Conservation (phyloP, 2,329 filamentous ascomycete species). For the Diaporthe destruens region DNA sequence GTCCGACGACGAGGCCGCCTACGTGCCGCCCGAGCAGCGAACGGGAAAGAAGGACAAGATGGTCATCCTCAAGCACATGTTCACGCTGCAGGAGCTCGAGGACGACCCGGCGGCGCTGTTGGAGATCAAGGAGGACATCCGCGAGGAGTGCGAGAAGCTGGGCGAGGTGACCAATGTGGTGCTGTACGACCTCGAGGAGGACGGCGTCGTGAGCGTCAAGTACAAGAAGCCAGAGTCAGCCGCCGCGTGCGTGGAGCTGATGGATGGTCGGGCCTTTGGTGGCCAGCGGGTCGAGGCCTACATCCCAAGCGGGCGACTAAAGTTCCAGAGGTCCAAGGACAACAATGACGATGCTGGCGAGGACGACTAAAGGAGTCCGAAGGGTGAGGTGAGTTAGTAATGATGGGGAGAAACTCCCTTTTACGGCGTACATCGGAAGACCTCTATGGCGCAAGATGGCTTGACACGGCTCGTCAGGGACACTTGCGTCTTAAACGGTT, state of each 20-base stretch:
- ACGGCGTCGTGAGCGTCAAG: conserved; percentile 87
- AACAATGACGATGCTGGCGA: conserved; percentile 62
- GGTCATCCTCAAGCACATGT: conserved; percentile 93
- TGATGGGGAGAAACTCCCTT: conserved; percentile 23
- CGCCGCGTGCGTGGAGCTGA: conserved; percentile 76
- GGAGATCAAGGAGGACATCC: conserved; percentile 95
- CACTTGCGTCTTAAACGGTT: conserved; percentile 16
- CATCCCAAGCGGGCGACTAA: conserved; percentile 77
- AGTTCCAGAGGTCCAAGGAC: conserved; percentile 77
- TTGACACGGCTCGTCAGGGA: conserved; percentile 14
- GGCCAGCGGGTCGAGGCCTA: conserved; percentile 79
- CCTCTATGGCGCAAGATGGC: neutral
- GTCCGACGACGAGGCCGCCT: conserved; percentile 85
- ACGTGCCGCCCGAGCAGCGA: conserved; percentile 60
- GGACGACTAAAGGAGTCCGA: conserved; percentile 43
- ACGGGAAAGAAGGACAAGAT: conserved; percentile 77
- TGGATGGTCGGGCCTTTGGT: conserved; percentile 85
- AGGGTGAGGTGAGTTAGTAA: conserved; percentile 35
- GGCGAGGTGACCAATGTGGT: conserved; percentile 92
- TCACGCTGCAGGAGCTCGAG: conserved; percentile 85
- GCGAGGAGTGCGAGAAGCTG: conserved; percentile 88
- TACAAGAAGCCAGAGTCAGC: conserved; percentile 81
- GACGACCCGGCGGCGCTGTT: conserved; percentile 86
- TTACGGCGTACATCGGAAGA: neutral
- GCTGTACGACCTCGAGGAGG: conserved; percentile 86